Evolutionary conservation across 108 stramenopile species (phyloP), one percentile per base, ranked within the genome.

Genomic region (Cyclostephanos tholiformis): DNA sequence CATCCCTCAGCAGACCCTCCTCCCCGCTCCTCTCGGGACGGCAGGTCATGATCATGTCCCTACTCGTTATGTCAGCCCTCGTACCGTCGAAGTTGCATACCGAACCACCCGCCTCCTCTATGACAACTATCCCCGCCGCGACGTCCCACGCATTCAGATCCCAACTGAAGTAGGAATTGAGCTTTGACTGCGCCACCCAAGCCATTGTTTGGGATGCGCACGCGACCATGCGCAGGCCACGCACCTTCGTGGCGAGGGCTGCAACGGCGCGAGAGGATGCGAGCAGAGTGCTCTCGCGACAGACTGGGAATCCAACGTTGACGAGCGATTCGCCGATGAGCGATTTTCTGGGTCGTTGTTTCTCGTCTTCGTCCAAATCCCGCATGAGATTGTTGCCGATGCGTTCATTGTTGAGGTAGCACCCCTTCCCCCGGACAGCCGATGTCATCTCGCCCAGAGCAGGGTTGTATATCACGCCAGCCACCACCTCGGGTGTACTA

Each of bases 71-170:
- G 56, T 69, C 75, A 38, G 79, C 83, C 57, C 61, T 75, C 35
- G 65, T 48, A 1, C 92, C 89, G 43, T 75, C 84, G 25, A 91
- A 82, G 43, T 94, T 89, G 17, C 88, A 87, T 14, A 91, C 81
- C 13, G 66, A 62, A 3, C 93, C 93, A 1, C 93, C 93, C 53
- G 85, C 85, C 72, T 94, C 93, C 69, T 86, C 63, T 4, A 94
- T 76, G 30, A 91, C 74, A 30, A 94, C 66, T 23, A 90, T 79
- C 2, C 93, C 90, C 19, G 93, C 93, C 19, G 88, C 82, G 63
- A 91, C 77, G 67, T 94, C 93, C 93, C 93, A 94, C 7, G 79
- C 86, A 65, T 85, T 88, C 76, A 94, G 82, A 78, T 94, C 93
- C 79, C 90, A 94, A 19, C 85, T 83, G 76, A 90, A 85, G 64